Conservation (phyloP, 148 eudicot species). For the Dianthus caryophyllus region DNA sequence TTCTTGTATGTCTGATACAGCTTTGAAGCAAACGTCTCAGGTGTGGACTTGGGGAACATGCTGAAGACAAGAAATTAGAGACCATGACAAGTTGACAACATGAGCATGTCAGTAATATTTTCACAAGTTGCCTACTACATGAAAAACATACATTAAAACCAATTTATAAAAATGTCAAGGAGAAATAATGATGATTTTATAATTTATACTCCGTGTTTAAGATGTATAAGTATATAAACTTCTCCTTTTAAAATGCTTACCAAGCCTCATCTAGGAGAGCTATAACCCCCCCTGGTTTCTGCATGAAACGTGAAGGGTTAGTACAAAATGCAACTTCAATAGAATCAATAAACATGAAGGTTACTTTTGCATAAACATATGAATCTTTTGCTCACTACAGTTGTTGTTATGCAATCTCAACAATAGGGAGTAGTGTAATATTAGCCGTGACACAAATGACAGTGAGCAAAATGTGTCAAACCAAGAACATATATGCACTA, state of each 20-base stretch:
- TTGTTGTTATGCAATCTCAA: not conserved
- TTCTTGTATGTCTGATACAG: constrained; percentile 84
- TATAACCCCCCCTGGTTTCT: constrained; percentile 96
- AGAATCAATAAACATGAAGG: not conserved
- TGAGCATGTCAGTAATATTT: constrained; percentile 16
- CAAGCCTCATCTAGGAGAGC: constrained; percentile 99
- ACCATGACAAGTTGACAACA: constrained; percentile 8
- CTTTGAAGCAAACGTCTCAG: constrained; percentile 90
- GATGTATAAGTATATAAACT: not conserved
- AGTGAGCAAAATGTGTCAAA: not conserved
- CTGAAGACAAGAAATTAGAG: constrained; percentile 40
- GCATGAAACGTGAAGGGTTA: constrained; percentile 27
- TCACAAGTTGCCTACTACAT: not conserved
- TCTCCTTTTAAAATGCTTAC: constrained; percentile 35
- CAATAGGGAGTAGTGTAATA: not conserved
- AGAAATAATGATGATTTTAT: not conserved
- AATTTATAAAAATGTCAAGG: not conserved
- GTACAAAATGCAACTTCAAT: not conserved
- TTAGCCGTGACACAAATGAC: constrained; percentile 1
- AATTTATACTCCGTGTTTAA: too few relatives aligned
- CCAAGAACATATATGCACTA: not conserved
- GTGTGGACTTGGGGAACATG: constrained; percentile 98
- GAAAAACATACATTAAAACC: not conserved
- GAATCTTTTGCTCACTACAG: not conserved
- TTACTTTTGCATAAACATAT: not conserved